A percentile compares a stretch with the other conserved stretches of the same genome.
phyloP scores from a whole-genome alignment of 225 moss, liverwort and hornwort genomes.

The Takakia lepidozioides region DNA sequence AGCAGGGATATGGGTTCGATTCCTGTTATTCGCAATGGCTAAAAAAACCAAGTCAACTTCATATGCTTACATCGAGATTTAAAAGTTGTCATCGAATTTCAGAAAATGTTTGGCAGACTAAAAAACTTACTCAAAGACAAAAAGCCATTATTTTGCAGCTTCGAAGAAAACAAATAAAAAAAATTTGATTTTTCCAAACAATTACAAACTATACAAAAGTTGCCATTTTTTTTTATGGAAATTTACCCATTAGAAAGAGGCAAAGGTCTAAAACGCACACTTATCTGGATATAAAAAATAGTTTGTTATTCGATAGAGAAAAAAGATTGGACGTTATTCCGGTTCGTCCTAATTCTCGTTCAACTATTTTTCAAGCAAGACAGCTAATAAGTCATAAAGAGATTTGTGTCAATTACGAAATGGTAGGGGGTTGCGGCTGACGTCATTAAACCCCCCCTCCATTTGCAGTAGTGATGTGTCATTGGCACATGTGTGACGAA shows the following conservation, averaged over 20 bases:
- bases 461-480: no score
- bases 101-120: conserved; percentile 3
- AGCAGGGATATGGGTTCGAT: conserved; percentile 1
- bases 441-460: no score
- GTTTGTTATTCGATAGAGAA: conserved; percentile 15
- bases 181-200: no score
- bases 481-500: no score
- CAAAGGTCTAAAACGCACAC: conserved; percentile 20
- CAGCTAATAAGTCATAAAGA: conserved; percentile 15
- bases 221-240: no score
- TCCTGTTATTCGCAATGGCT: conserved; percentile 3
- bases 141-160: no score
- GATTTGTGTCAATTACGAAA: conserved; percentile 27
- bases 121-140: conserved; percentile 2
- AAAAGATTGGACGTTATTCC: conserved; percentile 17
- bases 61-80: neutral
- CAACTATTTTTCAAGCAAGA: conserved; percentile 28
- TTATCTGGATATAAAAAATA: conserved; percentile 17
- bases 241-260: conserved; percentile 1
- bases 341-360: conserved; percentile 25
- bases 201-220: no score
- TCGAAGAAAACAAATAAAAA: no score
- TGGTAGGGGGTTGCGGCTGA: conserved; percentile 18
- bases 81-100: conserved; percentile 3
- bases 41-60: conserved; percentile 3